A percentile compares a stretch with the other conserved stretches of the same genome.
These are phyloP conservation scores for Teratosphaeriaceae sp. DNA, from an alignment of 2,329 filamentous ascomycete genomes.

Conservation along the genomic window DNA sequence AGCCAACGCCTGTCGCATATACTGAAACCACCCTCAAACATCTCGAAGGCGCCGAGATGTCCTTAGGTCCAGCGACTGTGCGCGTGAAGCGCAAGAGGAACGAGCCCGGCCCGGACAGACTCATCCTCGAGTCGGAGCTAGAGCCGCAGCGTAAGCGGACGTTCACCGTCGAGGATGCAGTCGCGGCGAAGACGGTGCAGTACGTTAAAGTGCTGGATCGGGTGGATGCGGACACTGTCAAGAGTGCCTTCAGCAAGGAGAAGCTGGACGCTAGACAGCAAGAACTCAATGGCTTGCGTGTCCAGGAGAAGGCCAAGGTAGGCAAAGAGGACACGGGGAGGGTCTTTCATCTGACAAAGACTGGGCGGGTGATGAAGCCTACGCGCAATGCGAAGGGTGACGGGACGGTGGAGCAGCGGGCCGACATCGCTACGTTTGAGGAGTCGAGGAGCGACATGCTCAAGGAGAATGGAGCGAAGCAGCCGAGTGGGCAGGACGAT, in stretches of 20 bases:
- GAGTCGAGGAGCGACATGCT: conserved; percentile 11
- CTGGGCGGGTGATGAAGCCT: background rate
- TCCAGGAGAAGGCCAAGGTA: background rate
- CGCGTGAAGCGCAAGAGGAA: conserved; percentile 24
- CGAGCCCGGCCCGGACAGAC: conserved; percentile 21
- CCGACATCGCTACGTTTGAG: conserved; percentile 22
- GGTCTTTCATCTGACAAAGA: background rate
- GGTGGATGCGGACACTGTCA: background rate
- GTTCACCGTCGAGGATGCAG: conserved; percentile 6
- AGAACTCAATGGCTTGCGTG: background rate
- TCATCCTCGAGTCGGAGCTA: conserved; percentile 19
- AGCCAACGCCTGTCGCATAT: too few relatives aligned
- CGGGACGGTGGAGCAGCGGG: conserved; percentile 9
- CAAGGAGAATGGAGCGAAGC: background rate
- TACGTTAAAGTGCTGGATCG: background rate
- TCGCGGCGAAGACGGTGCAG: background rate
- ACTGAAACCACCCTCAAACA: too few relatives aligned
- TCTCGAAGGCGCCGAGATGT: conserved; percentile 1
- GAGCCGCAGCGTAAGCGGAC: conserved; percentile 16
- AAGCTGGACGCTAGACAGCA: background rate
- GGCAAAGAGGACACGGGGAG: conserved; percentile 5
- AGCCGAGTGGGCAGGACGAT: background rate
- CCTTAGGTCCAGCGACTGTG: conserved; percentile 18
- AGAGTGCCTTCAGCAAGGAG: background rate
- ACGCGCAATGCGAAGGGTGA: conserved; percentile 2